Conservation (phyloP, 495 filamentous ascomycete genomes). For the Trichoderma parareesei region DNA sequence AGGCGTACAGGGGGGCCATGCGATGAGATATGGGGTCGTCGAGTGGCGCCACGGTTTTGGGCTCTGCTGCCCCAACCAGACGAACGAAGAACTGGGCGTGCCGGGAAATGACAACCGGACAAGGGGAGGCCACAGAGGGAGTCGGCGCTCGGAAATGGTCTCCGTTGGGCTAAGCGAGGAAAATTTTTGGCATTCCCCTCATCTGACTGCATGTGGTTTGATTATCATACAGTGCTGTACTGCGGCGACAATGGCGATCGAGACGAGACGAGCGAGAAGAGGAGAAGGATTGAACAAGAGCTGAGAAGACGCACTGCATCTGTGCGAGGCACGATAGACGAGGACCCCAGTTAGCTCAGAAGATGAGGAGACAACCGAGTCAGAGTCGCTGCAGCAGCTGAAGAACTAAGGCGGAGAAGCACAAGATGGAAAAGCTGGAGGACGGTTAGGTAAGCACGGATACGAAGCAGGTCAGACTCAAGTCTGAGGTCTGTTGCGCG, state of each 20-base stretch:
- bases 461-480: slow-evolving; percentile 1
- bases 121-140: background rate
- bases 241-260: background rate
- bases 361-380: too few relatives aligned
- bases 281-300: background rate
- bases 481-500: background rate
- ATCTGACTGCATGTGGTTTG: slow-evolving; percentile 2
- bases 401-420: background rate
- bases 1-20: slow-evolving; percentile 6
- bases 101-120: slow-evolving; percentile 2
- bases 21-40: background rate
- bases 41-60: slow-evolving; percentile 6
- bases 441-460: background rate
- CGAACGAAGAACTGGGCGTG: background rate
- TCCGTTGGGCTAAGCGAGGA: slow-evolving; percentile 9
- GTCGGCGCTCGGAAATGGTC: slow-evolving; percentile 7
- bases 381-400: background rate
- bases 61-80: slow-evolving; percentile 4
- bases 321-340: too few relatives aligned
- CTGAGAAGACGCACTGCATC: background rate
- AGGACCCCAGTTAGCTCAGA: too few relatives aligned
- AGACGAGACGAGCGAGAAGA: background rate
- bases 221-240: background rate
- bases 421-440: background rate
- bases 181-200: background rate